Percentiles rank a stretch among this genome's conserved stretches.
Conservation (phyloP, 192 early-diverging fungal genomes). For the Gaertneriomyces sp. region DNA sequence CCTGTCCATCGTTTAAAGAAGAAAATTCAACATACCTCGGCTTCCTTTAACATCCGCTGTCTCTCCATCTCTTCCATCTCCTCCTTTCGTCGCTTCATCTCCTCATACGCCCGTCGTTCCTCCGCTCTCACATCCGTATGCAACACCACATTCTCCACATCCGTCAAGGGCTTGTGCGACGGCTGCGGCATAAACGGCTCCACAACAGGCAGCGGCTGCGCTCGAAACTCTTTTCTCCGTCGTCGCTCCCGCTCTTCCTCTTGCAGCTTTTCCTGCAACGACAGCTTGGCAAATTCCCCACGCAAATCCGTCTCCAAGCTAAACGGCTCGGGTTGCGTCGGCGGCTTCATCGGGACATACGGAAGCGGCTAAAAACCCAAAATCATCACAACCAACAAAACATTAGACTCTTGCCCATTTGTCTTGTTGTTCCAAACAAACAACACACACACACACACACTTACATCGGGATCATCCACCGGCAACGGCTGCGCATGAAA, state of each 20-base stretch:
- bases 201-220: conserved; percentile 50
- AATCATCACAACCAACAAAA: background rate
- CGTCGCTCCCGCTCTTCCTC: conserved; percentile 26
- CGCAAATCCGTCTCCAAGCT: conserved; percentile 53
- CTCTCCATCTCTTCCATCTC: conserved; percentile 52
- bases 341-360: conserved; percentile 23
- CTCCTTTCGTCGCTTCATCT: conserved; percentile 48
- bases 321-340: conserved; percentile 60
- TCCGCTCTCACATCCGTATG: conserved; percentile 58
- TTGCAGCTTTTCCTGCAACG: conserved; percentile 42
- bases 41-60: conserved; percentile 47
- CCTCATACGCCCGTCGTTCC: conserved; percentile 65
- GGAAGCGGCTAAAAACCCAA: conserved; percentile 37
- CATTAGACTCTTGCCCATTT: background rate
- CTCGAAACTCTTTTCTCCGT: conserved; percentile 44
- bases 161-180: conserved; percentile 53
- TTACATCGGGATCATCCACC: conserved; percentile 40
- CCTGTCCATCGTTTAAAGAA: background rate
- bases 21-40: conserved; percentile 38
- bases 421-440: background rate
- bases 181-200: conserved; percentile 62
- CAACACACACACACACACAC: background rate
- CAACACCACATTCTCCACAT: conserved; percentile 44
- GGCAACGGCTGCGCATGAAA: conserved; percentile 59
- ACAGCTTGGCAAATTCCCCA: conserved; percentile 42